phyloP scores from a whole-genome alignment of 2,329 filamentous ascomycete species.

The Aspergillus fumigatus region DNA sequence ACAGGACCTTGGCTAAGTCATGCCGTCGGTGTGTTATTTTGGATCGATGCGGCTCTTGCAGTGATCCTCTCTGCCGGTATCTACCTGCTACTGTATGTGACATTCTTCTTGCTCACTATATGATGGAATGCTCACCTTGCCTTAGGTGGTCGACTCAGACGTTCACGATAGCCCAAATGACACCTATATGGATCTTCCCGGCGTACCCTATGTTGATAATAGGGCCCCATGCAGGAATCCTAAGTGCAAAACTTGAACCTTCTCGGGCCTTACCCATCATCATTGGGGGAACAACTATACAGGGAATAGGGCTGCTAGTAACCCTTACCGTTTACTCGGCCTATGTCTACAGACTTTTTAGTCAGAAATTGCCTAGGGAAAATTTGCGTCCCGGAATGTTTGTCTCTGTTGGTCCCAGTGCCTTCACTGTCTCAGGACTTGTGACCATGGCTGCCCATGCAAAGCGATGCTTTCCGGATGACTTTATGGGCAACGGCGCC shows the following conservation, averaged over 20 bases:
- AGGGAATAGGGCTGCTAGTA: slow-evolving; percentile 62
- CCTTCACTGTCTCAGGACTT: slow-evolving; percentile 60
- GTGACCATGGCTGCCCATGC: slow-evolving; percentile 54
- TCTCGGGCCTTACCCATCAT: slow-evolving; percentile 50
- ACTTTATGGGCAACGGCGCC: slow-evolving; percentile 56
- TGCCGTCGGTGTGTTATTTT: slow-evolving; percentile 65
- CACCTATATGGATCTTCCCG: slow-evolving; percentile 82
- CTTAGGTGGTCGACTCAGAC: slow-evolving; percentile 59
- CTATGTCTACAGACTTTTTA: slow-evolving; percentile 84
- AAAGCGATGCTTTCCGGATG: slow-evolving; percentile 43
- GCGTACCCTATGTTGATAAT: slow-evolving; percentile 76
- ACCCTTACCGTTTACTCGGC: slow-evolving; percentile 77
- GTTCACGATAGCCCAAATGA: slow-evolving; percentile 77
- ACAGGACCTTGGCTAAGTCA: slow-evolving; percentile 58
- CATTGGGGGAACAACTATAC: slow-evolving; percentile 56
- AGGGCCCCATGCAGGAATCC: slow-evolving; percentile 64
- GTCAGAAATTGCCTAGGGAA: slow-evolving; percentile 75
- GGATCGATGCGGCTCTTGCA: slow-evolving; percentile 68
- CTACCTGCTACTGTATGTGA: slow-evolving; percentile 62
- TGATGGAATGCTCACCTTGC: slow-evolving; percentile 10
- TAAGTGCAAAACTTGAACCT: slow-evolving; percentile 46
- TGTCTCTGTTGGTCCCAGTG: slow-evolving; percentile 73
- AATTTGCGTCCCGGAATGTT: slow-evolving; percentile 78
- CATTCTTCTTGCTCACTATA: neutral
- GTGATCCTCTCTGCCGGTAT: slow-evolving; percentile 64